phyloP scores from a whole-genome alignment of 1,284 basidiomycete genomes.

The Boletellus dicymbophilus region DNA sequence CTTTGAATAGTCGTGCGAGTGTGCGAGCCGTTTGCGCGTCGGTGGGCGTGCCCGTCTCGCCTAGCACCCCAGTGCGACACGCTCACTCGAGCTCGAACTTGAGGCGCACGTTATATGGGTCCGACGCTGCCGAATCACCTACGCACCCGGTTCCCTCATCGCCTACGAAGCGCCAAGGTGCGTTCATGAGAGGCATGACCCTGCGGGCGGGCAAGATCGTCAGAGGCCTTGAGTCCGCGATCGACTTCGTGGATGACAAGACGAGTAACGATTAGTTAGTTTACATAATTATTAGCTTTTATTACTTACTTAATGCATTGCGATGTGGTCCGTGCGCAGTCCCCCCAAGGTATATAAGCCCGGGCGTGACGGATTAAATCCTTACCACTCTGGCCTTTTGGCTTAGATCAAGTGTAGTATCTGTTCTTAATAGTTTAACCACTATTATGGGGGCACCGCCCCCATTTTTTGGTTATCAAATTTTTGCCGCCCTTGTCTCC shows the following conservation, averaged over 20 bases:
- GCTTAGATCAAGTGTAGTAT: constrained; percentile 97
- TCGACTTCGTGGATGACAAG: constrained; percentile 49
- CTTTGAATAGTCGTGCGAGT: not conserved
- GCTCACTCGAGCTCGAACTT: constrained; percentile 31
- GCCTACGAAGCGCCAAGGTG: constrained; percentile 15
- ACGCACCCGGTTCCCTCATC: constrained; percentile 7
- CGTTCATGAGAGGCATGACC: constrained; percentile 36
- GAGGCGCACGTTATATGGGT: constrained; percentile 12
- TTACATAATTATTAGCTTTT: not conserved
- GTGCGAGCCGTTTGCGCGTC: constrained; percentile 2
- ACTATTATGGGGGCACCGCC: constrained; percentile 37
- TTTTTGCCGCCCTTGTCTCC: constrained; percentile 33
- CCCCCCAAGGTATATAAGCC: constrained; percentile 7
- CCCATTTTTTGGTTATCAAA: constrained; percentile 36
- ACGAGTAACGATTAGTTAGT: not conserved
- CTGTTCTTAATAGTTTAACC: constrained; percentile 38
- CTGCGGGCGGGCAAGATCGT: constrained; percentile 42
- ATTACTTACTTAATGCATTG: too few relatives aligned
- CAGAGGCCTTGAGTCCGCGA: constrained; percentile 44
- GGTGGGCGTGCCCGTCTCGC: not conserved
- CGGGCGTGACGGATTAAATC: not conserved
- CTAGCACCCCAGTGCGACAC: constrained; percentile 15
- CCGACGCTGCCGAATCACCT: constrained; percentile 13
- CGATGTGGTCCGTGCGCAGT: constrained; percentile 16
- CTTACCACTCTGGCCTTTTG: constrained; percentile 13